Conservation (phyloP, 2,329 filamentous ascomycete species). For the Pezicula radicicola region DNA sequence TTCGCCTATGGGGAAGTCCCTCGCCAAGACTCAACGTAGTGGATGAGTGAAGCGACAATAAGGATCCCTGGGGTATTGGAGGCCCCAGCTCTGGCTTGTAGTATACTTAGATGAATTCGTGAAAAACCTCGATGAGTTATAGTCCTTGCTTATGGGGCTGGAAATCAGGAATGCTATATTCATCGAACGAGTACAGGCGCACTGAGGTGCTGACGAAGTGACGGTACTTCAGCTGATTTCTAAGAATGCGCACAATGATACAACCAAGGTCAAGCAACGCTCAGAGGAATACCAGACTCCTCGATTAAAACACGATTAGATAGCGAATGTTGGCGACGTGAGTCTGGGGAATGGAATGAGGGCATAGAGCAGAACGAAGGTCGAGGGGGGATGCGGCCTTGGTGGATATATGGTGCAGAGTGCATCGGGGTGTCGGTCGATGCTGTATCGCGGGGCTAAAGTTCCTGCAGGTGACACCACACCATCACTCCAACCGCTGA, state of each 20-base stretch:
- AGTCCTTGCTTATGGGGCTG: too few relatives aligned
- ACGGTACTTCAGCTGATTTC: conserved; percentile 7
- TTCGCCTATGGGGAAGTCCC: not conserved
- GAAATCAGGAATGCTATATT: not conserved
- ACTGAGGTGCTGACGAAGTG: not conserved
- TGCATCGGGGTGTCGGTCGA: conserved; percentile 15
- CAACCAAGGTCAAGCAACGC: conserved; percentile 8
- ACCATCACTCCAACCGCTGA: conserved; percentile 28
- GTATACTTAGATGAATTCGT: too few relatives aligned
- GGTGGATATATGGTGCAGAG: conserved; percentile 15
- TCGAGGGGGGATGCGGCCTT: conserved; percentile 18
- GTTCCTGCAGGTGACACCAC: conserved; percentile 26
- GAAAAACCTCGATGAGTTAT: too few relatives aligned
- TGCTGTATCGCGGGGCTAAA: conserved; percentile 14
- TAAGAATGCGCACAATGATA: conserved; percentile 11
- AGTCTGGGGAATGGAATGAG: conserved; percentile 1
- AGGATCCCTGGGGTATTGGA: not conserved
- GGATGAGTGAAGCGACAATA: not conserved
- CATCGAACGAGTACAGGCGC: not conserved
- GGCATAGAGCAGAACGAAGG: conserved; percentile 8
- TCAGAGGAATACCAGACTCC: conserved; percentile 35
- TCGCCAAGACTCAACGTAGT: not conserved
- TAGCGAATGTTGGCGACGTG: conserved; percentile 18
- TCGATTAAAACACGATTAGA: conserved; percentile 27
- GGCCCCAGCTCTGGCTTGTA: too few relatives aligned